phyloP scores from a whole-genome alignment of 495 filamentous ascomycete species.

The Tuber microsphaerosporum region DNA sequence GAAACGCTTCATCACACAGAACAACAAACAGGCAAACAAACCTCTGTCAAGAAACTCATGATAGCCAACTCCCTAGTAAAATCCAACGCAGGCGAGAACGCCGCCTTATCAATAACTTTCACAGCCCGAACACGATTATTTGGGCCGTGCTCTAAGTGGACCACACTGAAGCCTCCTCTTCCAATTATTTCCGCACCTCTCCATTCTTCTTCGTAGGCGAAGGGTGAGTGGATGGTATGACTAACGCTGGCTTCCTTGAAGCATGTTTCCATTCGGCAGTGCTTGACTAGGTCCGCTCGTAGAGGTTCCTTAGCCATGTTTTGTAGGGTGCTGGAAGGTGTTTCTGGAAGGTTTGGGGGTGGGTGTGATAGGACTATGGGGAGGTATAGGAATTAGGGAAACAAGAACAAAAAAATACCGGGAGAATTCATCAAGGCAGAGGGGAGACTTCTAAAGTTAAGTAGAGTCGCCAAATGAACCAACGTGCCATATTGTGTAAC shows the following conservation, averaged over 20 bases:
- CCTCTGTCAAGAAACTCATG: slow-evolving; percentile 11
- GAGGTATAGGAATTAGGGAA: not conserved
- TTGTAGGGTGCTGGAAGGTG: not conserved
- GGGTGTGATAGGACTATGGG: not conserved
- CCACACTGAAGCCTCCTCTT: slow-evolving; percentile 5
- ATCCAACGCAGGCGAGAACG: not conserved
- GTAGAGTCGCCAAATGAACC: no score
- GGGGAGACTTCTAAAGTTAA: no score
- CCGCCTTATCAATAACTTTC: slow-evolving; percentile 9
- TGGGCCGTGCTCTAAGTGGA: slow-evolving; percentile 8
- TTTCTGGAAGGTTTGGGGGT: not conserved
- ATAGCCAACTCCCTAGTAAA: slow-evolving; percentile 7
- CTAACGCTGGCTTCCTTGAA: not conserved
- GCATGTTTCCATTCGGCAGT: not conserved
- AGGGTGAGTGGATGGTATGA: not conserved
- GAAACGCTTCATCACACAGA: not conserved
- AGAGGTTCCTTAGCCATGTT: not conserved
- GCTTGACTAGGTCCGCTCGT: not conserved
- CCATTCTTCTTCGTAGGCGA: not conserved
- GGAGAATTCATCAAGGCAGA: not conserved
- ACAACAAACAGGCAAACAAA: slow-evolving; percentile 2
- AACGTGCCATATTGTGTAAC: no score
- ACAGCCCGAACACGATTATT: slow-evolving; percentile 9
- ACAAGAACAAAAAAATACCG: not conserved
- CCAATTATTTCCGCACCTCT: slow-evolving; percentile 1